These are phyloP conservation scores for Quercus engelmannii DNA, from an alignment of 306 rosid species.

Conservation along the genomic window DNA sequence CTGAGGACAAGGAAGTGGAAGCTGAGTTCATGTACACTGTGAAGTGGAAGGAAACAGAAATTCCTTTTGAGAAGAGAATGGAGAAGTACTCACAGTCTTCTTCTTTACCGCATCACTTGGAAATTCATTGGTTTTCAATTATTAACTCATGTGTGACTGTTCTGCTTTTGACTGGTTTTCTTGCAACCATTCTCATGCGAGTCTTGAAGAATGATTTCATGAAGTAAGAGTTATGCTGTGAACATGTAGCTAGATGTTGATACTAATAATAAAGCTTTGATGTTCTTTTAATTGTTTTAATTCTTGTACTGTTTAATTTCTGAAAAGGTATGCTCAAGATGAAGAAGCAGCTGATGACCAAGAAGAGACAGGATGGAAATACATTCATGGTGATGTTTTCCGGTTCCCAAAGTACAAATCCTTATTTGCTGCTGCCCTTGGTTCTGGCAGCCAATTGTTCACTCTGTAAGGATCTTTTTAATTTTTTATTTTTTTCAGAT, in stretches of 20 bases:
- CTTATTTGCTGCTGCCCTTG: conserved; percentile 85
- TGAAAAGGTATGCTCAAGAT: conserved; percentile 84
- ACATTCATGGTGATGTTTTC: conserved; percentile 95
- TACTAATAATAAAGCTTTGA: not conserved
- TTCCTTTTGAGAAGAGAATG: conserved; percentile 89
- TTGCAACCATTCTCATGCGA: conserved; percentile 97
- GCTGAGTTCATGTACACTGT: conserved; percentile 81
- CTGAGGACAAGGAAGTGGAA: conserved; percentile 82
- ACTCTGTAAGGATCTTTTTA: conserved; percentile 67
- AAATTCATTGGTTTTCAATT: conserved; percentile 98
- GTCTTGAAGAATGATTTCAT: conserved; percentile 96
- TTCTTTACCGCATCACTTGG: conserved; percentile 91
- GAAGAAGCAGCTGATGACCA: conserved; percentile 99
- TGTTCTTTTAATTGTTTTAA: conserved; percentile 7
- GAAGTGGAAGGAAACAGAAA: conserved; percentile 79
- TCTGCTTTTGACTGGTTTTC: conserved; percentile 94
- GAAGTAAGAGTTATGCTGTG: conserved; percentile 58
- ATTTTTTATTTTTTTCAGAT: not conserved
- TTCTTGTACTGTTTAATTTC: not conserved
- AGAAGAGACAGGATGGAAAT: conserved; percentile 99
- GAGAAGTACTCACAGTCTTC: conserved; percentile 95
- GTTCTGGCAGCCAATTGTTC: conserved; percentile 93
- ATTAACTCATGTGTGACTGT: conserved; percentile 97
- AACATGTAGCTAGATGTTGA: not conserved
- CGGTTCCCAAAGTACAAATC: conserved; percentile 87